Evolutionary conservation across 768 basidiomycete species (phyloP).

Genomic region (Coprinellus aureogranulatus): DNA sequence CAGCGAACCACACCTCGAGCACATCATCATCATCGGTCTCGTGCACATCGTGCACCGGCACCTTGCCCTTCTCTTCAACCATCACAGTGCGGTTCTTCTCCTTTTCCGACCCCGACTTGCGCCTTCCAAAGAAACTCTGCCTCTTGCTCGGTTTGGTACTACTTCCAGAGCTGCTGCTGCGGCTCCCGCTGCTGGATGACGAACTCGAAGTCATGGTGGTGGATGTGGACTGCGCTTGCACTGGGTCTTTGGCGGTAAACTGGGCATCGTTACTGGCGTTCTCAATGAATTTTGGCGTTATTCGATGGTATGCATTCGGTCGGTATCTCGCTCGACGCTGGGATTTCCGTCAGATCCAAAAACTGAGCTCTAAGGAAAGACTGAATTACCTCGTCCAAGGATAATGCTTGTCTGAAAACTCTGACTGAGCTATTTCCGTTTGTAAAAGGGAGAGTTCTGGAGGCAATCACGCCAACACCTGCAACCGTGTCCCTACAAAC

Average conservation of each 20-base stretch:
- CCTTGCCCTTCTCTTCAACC: background rate
- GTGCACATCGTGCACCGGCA: slow-evolving; percentile 3
- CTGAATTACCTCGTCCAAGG: slow-evolving; percentile 67
- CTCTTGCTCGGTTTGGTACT: background rate
- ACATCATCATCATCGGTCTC: slow-evolving; percentile 41
- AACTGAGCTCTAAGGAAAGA: slow-evolving; percentile 13
- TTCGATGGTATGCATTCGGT: slow-evolving; percentile 61
- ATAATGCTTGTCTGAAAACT: slow-evolving; percentile 73
- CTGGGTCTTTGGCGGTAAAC: background rate
- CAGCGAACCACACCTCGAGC: slow-evolving; percentile 79
- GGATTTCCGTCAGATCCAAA: background rate
- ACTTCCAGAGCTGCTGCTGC: background rate
- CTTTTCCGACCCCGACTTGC: background rate
- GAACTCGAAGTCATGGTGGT: background rate
- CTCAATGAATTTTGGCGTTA: slow-evolving; percentile 24
- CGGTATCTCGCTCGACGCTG: slow-evolving; percentile 67
- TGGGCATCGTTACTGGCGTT: slow-evolving; percentile 7
- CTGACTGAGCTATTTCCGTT: slow-evolving; percentile 61
- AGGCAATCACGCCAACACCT: slow-evolving; percentile 68
- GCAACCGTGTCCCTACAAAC: slow-evolving; percentile 80
- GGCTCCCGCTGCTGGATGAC: background rate
- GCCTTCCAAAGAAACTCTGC: background rate
- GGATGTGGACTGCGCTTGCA: background rate
- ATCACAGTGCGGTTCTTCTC: background rate
- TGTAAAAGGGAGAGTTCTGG: slow-evolving; percentile 65